Conservation (phyloP, 148 eudicot genomes). For the Polygonum aviculare region DNA sequence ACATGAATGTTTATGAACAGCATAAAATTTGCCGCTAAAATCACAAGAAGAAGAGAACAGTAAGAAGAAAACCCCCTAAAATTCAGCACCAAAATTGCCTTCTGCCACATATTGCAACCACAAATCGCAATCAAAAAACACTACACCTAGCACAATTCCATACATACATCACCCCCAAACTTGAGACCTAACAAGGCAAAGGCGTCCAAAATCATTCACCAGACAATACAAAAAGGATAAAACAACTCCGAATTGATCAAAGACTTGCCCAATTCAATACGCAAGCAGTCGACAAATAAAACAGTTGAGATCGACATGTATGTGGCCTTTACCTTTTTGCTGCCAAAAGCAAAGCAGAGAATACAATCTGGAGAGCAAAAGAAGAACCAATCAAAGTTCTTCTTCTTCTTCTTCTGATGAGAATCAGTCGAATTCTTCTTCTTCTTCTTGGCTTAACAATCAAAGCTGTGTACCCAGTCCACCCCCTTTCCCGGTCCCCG, state of each 20-base stretch:
- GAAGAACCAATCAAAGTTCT: background rate
- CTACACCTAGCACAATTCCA: background rate
- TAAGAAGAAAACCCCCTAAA: background rate
- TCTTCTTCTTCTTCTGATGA: slow-evolving; percentile 13
- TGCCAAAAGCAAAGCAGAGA: slow-evolving; percentile 12
- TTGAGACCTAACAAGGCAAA: slow-evolving; percentile 2
- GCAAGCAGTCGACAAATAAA: background rate
- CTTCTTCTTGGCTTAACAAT: background rate
- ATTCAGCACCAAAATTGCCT: background rate
- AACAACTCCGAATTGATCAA: slow-evolving; percentile 6
- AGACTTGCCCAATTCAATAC: background rate
- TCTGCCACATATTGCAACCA: too few relatives aligned
- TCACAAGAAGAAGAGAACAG: background rate
- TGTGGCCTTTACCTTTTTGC: slow-evolving; percentile 16
- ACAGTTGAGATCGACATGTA: background rate
- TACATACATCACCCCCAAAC: background rate
- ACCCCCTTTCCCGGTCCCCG: slow-evolving; percentile 3
- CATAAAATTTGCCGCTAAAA: background rate
- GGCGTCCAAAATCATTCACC: background rate
- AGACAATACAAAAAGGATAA: background rate
- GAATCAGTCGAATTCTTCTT: slow-evolving; percentile 10
- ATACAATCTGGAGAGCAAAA: slow-evolving; percentile 12
- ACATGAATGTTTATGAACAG: background rate
- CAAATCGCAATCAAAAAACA: background rate
- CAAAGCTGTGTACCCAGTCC: background rate